Evolutionary conservation across 2,329 filamentous ascomycete species (phyloP).

Genomic region (Byssothecium circinans): DNA sequence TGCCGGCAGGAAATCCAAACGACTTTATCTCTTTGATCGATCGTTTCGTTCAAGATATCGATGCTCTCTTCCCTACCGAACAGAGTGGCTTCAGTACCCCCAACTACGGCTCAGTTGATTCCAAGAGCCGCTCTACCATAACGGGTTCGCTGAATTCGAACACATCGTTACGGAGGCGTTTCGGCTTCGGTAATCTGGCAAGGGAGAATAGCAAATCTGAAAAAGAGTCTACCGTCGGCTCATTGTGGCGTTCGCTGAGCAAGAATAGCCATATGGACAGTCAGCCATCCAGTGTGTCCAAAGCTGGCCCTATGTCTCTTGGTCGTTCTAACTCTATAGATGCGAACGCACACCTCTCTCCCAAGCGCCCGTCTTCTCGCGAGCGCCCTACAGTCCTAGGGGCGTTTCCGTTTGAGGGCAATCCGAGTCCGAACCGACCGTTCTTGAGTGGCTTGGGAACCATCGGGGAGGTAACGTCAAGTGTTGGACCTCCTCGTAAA

Average conservation of each 20-base stretch:
- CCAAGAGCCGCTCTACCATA: slow-evolving; percentile 60
- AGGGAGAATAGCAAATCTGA: slow-evolving; percentile 78
- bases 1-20: slow-evolving; percentile 73
- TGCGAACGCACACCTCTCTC: slow-evolving; percentile 54
- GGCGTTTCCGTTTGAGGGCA: slow-evolving; percentile 53
- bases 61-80: slow-evolving; percentile 77
- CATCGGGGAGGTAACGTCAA: slow-evolving; percentile 53
- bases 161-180: slow-evolving; percentile 81
- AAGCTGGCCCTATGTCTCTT: slow-evolving; percentile 55
- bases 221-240: slow-evolving; percentile 68
- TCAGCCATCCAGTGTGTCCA: slow-evolving; percentile 66
- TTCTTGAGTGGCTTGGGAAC: slow-evolving; percentile 48
- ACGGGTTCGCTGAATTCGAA: slow-evolving; percentile 82
- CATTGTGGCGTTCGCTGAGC: slow-evolving; percentile 85
- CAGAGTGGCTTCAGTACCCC: slow-evolving; percentile 50
- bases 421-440: slow-evolving; percentile 42
- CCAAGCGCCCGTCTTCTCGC: slow-evolving; percentile 58
- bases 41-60: slow-evolving; percentile 84
- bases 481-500: slow-evolving; percentile 52
- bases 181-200: slow-evolving; percentile 75
- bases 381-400: slow-evolving; percentile 55
- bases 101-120: slow-evolving; percentile 62
- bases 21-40: slow-evolving; percentile 88
- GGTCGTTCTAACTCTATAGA: slow-evolving; percentile 79
- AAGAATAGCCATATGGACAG: slow-evolving; percentile 60